A percentile compares a stretch with the other conserved stretches of the same genome.
Evolutionary conservation across 129 eudicot species (phyloP).

Genomic region (Heracleum sosnowskyi): DNA sequence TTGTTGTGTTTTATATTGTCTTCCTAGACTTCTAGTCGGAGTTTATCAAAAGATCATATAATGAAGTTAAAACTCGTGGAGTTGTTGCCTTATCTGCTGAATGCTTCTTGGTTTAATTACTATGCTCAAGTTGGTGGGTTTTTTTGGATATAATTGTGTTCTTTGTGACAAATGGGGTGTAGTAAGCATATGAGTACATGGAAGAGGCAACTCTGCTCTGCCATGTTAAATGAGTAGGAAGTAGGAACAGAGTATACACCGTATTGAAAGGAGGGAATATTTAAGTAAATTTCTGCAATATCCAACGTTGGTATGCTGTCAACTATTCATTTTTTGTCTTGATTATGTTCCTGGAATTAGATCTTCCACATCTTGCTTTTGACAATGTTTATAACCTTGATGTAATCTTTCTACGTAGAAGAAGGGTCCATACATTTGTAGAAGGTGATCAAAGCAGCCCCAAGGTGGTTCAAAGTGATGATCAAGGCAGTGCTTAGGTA

Average conservation of each 20-base stretch:
- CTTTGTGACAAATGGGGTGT: background rate
- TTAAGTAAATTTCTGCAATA: background rate
- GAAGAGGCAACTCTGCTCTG: background rate
- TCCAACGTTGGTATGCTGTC: background rate
- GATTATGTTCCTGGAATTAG: no score
- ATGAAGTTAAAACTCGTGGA: background rate
- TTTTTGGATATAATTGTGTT: background rate
- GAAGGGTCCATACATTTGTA: background rate
- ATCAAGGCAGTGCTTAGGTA: background rate
- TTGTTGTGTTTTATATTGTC: conserved; percentile 2
- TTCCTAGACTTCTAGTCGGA: background rate
- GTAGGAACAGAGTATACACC: background rate
- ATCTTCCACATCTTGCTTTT: no score
- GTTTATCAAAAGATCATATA: background rate
- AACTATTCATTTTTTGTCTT: background rate
- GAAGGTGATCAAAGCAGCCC: background rate
- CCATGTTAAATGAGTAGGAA: background rate
- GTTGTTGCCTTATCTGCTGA: background rate
- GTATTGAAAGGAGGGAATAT: background rate
- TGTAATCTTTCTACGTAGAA: background rate
- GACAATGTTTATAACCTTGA: background rate
- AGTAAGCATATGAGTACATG: background rate
- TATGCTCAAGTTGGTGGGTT: background rate
- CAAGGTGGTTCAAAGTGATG: background rate
- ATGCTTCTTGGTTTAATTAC: background rate